A percentile compares a stretch with the other conserved stretches of the same genome.
Conservation (phyloP, 139 green algal genomes). For the Auxenochlorella pyrenoidosa region DNA sequence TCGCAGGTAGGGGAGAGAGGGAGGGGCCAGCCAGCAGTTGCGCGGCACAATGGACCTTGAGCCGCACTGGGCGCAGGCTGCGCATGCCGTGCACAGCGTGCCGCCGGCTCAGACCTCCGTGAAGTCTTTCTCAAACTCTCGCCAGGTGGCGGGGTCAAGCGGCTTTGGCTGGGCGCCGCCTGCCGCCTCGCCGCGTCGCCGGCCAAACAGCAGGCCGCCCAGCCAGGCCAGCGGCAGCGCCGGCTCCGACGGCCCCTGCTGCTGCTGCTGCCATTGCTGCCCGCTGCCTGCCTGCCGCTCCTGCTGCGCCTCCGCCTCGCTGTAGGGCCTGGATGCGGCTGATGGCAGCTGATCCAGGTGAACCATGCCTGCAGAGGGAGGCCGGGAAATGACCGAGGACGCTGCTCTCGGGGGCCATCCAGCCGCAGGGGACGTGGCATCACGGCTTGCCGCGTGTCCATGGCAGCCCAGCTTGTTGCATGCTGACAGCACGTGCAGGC, state of each 20-base stretch:
- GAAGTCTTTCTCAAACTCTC: slow-evolving; percentile 44
- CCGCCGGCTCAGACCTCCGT: slow-evolving; percentile 32
- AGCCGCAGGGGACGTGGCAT: not conserved
- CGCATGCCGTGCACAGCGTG: not conserved
- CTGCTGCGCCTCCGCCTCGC: not conserved
- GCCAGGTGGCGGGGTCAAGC: slow-evolving; percentile 9
- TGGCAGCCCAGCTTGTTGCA: no score
- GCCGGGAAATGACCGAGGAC: not conserved
- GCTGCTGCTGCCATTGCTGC: not conserved
- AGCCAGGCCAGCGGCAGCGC: not conserved
- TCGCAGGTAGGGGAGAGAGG: not conserved
- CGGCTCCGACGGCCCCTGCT: not conserved
- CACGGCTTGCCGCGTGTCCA: no score
- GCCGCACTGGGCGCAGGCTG: not conserved
- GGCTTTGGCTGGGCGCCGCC: not conserved
- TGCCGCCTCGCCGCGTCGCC: not conserved
- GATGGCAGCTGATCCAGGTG: slow-evolving; percentile 15
- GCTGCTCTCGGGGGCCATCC: not conserved
- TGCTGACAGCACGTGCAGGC: not conserved
- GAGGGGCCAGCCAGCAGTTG: not conserved
- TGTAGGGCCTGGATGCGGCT: not conserved
- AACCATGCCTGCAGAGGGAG: slow-evolving; percentile 16
- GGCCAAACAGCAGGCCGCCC: slow-evolving; percentile 18
- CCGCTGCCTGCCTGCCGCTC: slow-evolving; percentile 2
- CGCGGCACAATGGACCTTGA: not conserved